phyloP scores from a whole-genome alignment of 371 early-diverging fungal species.

The Rhizopus sp. region DNA sequence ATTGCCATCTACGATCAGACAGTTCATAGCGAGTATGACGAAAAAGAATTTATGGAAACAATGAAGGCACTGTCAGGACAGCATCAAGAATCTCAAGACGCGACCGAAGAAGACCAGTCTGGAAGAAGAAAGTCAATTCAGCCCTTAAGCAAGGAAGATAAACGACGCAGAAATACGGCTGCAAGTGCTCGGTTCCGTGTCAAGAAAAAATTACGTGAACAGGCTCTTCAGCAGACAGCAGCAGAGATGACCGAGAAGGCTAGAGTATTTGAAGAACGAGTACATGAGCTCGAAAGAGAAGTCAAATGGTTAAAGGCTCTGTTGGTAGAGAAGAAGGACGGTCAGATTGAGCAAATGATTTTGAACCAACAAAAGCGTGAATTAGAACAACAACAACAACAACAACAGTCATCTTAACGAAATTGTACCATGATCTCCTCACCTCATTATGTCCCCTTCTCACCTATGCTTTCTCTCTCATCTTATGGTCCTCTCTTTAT shows the following conservation, averaged over 20 bases:
- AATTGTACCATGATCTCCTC: not conserved
- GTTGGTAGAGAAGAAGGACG: constrained; percentile 77
- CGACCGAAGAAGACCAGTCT: not conserved
- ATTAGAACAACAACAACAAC: constrained; percentile 1
- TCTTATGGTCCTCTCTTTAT: no score
- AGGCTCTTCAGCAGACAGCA: constrained; percentile 82
- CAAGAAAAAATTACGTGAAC: constrained; percentile 90
- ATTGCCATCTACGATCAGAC: constrained; percentile 23
- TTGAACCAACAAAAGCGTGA: constrained; percentile 10
- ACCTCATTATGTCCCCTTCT: no score
- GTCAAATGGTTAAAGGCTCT: constrained; percentile 87
- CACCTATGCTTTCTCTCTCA: no score
- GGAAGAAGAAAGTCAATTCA: not conserved
- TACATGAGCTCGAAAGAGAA: constrained; percentile 87
- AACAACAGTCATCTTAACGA: not conserved
- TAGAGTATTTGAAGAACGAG: constrained; percentile 69
- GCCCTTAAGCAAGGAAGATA: constrained; percentile 70
- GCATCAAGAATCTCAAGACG: constrained; percentile 5
- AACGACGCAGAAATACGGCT: constrained; percentile 90
- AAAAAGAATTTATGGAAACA: constrained; percentile 27
- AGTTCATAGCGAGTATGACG: constrained; percentile 12
- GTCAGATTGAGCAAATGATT: constrained; percentile 26
- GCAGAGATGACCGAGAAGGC: constrained; percentile 81
- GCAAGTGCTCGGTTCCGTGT: constrained; percentile 96
- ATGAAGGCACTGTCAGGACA: constrained; percentile 16